Percentiles rank a stretch among this genome's conserved stretches.
Conservation (phyloP, 352 stramenopile genomes). For the Globisporangium solare region DNA sequence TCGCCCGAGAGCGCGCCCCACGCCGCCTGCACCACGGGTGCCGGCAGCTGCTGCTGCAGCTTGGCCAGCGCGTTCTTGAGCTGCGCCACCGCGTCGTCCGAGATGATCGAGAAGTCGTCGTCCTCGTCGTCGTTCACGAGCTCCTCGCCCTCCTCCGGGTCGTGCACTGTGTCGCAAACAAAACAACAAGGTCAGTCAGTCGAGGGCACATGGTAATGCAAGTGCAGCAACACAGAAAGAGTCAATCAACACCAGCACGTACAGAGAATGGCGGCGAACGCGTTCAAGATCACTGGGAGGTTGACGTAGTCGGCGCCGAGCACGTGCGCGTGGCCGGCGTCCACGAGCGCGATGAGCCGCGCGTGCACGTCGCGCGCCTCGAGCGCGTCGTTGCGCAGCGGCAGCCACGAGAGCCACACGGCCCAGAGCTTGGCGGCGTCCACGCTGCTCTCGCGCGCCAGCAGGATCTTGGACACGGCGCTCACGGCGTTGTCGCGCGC, state of each 20-base stretch:
- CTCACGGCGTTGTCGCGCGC: conserved; percentile 81
- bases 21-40: conserved; percentile 51
- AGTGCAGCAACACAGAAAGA: conserved; percentile 13
- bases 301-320: conserved; percentile 66
- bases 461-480: conserved; percentile 76
- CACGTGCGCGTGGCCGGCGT: conserved; percentile 48
- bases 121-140: conserved; percentile 44
- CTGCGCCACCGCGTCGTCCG: conserved; percentile 50
- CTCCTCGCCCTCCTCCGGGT: conserved; percentile 51
- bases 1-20: conserved; percentile 67
- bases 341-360: conserved; percentile 63
- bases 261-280: conserved; percentile 71
- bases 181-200: conserved; percentile 4
- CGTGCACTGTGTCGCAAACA: conserved; percentile 39
- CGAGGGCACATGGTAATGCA: conserved; percentile 12
- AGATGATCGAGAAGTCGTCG: conserved; percentile 68
- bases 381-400: conserved; percentile 71
- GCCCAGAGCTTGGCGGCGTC: conserved; percentile 63
- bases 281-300: conserved; percentile 61
- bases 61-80: conserved; percentile 56
- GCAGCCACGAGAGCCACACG: conserved; percentile 79
- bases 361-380: conserved; percentile 76
- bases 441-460: conserved; percentile 47
- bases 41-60: conserved; percentile 64
- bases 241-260: conserved; percentile 29